phyloP scores from a whole-genome alignment of 2,329 filamentous ascomycete genomes.

The Lasiodiplodia gonubiensis region DNA sequence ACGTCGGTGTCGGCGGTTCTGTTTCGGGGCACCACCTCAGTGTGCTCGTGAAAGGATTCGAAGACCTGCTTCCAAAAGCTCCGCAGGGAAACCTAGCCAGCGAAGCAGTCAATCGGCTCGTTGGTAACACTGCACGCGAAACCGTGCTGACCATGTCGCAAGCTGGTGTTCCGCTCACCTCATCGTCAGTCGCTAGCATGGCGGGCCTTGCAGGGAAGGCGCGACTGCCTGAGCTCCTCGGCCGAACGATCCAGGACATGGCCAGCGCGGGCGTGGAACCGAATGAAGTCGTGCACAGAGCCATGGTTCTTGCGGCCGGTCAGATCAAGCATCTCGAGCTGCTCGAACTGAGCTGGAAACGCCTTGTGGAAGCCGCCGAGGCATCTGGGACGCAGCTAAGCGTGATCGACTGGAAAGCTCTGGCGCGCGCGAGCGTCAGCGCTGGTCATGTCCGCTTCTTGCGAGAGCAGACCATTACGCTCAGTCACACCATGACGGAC shows the following conservation, averaged over 20 bases:
- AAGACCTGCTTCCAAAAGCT: conserved; percentile 32
- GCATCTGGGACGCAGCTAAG: conserved; percentile 34
- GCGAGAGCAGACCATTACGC: conserved; percentile 35
- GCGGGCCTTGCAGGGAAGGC: conserved; percentile 40
- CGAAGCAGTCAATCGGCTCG: background rate
- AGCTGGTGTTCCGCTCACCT: conserved; percentile 37
- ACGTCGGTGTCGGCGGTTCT: conserved; percentile 47
- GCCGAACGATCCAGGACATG: conserved; percentile 14
- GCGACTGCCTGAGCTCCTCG: conserved; percentile 10
- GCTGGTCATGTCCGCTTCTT: conserved; percentile 36
- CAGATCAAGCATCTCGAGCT: conserved; percentile 35
- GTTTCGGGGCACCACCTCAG: conserved; percentile 46
- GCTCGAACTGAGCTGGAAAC: conserved; percentile 41
- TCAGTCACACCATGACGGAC: conserved; percentile 37
- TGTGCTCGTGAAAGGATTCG: conserved; percentile 44
- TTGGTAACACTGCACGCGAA: conserved; percentile 22
- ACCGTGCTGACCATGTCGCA: conserved; percentile 2
- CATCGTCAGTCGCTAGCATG: conserved; percentile 37
- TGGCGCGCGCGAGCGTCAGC: conserved; percentile 41
- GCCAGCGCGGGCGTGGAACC: background rate
- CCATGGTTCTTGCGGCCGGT: conserved; percentile 40
- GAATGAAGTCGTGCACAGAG: conserved; percentile 10
- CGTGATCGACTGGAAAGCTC: conserved; percentile 41
- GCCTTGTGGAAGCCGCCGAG: conserved; percentile 36
- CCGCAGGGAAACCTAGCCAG: conserved; percentile 31